phyloP scores from a whole-genome alignment of 2,329 filamentous ascomycete genomes.

The Alternaria incomplexa region DNA sequence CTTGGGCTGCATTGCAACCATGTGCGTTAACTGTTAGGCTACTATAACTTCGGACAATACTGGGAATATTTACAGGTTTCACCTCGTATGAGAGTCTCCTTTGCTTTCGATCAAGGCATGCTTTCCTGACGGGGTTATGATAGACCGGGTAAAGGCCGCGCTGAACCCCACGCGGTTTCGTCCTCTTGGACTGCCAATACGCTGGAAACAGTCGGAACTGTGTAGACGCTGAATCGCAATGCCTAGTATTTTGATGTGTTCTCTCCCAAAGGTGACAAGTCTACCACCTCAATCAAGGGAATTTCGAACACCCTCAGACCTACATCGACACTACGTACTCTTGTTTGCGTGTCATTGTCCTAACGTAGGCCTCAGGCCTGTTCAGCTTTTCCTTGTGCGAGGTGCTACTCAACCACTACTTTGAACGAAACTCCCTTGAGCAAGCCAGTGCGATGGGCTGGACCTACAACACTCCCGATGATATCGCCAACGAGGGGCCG shows the following conservation, averaged over 20 bases:
- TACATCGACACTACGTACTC: not conserved
- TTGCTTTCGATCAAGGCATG: not conserved
- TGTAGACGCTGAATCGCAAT: not conserved
- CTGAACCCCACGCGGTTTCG: not conserved
- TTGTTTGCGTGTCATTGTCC: not conserved
- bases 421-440: not conserved
- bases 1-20: not conserved
- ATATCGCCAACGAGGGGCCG: conserved; percentile 7
- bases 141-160: not conserved
- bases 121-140: not conserved
- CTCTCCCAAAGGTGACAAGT: not conserved
- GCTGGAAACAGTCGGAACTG: not conserved
- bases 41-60: not conserved
- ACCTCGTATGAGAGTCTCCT: not conserved
- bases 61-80: not conserved
- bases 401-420: not conserved
- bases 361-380: not conserved
- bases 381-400: not conserved
- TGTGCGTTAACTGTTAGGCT: not conserved
- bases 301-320: not conserved
- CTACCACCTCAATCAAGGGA: not conserved
- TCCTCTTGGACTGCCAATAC: not conserved
- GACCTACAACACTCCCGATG: conserved; percentile 16
- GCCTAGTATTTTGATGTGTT: not conserved
- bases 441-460: conserved; percentile 12